These are phyloP conservation scores for Brasenia schreberi DNA, from an alignment of 164 flowering plant species.

Conservation along the genomic window DNA sequence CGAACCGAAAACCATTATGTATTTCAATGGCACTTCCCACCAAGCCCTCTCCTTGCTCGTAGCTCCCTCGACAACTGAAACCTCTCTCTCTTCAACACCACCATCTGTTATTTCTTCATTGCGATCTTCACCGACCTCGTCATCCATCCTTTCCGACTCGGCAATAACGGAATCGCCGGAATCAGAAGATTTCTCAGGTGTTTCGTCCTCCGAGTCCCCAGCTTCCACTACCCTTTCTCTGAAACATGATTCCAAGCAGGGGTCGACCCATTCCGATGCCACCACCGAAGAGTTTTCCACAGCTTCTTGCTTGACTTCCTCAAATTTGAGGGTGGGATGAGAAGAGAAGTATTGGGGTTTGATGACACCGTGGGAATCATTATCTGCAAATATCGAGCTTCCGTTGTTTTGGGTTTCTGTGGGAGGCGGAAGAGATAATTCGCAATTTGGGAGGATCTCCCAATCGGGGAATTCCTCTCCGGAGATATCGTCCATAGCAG, in stretches of 20 bases:
- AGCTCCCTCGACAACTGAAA: neutral
- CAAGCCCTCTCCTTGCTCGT: neutral
- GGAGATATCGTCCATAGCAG: neutral
- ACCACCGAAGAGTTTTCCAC: neutral
- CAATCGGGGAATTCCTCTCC: neutral
- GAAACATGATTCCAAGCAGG: neutral
- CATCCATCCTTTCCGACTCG: neutral
- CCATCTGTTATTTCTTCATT: neutral
- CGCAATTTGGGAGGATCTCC: conserved; percentile 1
- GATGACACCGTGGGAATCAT: neutral
- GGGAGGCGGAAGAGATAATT: neutral
- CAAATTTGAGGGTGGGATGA: neutral
- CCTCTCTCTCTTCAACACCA: neutral
- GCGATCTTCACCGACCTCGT: neutral
- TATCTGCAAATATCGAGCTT: neutral
- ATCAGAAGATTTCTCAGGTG: neutral
- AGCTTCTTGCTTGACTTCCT: neutral
- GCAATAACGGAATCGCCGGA: neutral
- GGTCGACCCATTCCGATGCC: neutral
- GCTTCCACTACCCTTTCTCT: neutral
- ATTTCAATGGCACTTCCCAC: neutral
- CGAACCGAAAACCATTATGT: neutral
- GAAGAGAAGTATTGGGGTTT: neutral
- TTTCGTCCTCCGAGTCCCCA: neutral
- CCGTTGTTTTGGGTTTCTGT: neutral